phyloP scores from a whole-genome alignment of 2,329 filamentous ascomycete genomes.

The Cercospora sp. region DNA sequence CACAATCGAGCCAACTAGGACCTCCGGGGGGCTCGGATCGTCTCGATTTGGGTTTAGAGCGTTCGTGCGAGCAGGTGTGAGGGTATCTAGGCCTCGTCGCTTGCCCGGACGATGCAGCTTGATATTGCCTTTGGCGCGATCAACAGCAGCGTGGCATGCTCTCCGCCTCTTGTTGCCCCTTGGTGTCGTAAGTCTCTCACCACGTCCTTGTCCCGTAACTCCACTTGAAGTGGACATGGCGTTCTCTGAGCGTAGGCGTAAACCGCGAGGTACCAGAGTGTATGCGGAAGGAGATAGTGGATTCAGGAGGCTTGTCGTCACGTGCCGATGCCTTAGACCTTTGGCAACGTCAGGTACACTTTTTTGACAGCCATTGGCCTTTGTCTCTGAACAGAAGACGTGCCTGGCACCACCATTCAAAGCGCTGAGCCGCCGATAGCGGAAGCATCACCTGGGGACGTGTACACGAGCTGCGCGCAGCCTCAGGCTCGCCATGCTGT shows the following conservation, averaged over 20 bases:
- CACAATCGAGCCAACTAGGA: constrained; percentile 45
- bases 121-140: constrained; percentile 31
- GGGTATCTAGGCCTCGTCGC: constrained; percentile 30
- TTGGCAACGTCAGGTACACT: constrained; percentile 14
- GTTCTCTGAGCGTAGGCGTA: constrained; percentile 20
- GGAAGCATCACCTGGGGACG: not conserved
- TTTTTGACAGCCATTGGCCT: constrained; percentile 8
- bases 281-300: constrained; percentile 9
- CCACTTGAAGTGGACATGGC: constrained; percentile 28
- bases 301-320: constrained; percentile 12
- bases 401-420: constrained; percentile 3
- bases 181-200: constrained; percentile 43
- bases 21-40: constrained; percentile 46
- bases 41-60: constrained; percentile 46
- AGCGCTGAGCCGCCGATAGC: constrained; percentile 7
- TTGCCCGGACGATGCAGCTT: constrained; percentile 27
- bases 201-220: constrained; percentile 29
- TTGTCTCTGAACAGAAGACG: constrained; percentile 7
- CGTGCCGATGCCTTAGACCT: constrained; percentile 8
- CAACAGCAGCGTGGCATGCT: constrained; percentile 46
- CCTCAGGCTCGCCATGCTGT: constrained; percentile 4
- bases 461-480: not conserved
- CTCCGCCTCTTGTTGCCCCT: constrained; percentile 46
- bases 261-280: constrained; percentile 17
- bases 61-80: constrained; percentile 31